Conservation (phyloP, 2,329 filamentous ascomycete genomes). For the Hypoxylon sp. region DNA sequence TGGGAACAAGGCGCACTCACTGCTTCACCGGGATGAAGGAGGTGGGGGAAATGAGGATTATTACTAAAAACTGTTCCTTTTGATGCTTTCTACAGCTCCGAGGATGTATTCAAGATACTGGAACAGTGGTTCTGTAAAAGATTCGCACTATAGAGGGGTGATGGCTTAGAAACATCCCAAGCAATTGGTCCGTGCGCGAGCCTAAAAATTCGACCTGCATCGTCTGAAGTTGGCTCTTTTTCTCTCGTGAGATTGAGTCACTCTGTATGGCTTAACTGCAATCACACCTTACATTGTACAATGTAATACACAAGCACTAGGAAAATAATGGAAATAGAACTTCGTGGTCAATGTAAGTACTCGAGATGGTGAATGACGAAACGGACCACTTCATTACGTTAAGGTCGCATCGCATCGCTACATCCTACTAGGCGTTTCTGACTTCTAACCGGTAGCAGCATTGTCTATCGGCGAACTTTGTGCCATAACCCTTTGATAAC, state of each 20-base stretch:
- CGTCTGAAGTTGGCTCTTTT: not conserved
- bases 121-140: not conserved
- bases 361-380: not conserved
- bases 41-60: not conserved
- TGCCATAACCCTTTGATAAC: constrained; percentile 45
- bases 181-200: not conserved
- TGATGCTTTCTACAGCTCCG: not conserved
- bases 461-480: constrained; percentile 50
- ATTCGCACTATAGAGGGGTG: not conserved
- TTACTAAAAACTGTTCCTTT: too few species aligned
- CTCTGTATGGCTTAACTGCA: too few species aligned
- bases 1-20: not conserved
- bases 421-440: not conserved
- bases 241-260: not conserved
- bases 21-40: not conserved
- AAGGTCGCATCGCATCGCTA: not conserved
- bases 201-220: not conserved
- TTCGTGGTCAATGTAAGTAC: not conserved
- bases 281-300: too few species aligned
- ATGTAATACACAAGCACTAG: too few species aligned
- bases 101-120: not conserved
- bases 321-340: not conserved
- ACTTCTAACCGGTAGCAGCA: not conserved
- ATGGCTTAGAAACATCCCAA: not conserved
- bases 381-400: not conserved